These are phyloP conservation scores for Tephrocybe sp. DNA, from an alignment of 768 basidiomycete species.

Conservation along the genomic window DNA sequence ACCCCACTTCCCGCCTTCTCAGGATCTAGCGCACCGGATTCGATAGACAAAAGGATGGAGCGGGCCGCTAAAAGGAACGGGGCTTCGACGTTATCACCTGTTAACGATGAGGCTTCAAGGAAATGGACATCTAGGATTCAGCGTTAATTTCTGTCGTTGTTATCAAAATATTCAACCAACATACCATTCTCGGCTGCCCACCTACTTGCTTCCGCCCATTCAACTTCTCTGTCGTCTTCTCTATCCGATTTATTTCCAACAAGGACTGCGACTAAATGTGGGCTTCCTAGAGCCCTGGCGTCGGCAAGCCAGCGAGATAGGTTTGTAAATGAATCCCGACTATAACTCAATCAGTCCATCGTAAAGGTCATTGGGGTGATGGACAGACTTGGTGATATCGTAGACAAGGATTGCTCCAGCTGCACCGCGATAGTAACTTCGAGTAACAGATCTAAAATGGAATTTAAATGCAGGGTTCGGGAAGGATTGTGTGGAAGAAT, in stretches of 20 bases:
- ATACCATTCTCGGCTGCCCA: constrained; percentile 96
- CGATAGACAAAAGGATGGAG: constrained; percentile 86
- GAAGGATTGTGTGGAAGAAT: constrained; percentile 1
- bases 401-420: constrained; percentile 91
- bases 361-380: neutral
- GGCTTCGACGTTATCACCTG: constrained; percentile 91
- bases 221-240: constrained; percentile 93
- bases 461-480: constrained; percentile 6
- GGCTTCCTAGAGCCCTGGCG: constrained; percentile 88
- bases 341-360: constrained; percentile 27
- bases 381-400: constrained; percentile 81
- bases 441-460: constrained; percentile 72
- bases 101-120: constrained; percentile 88
- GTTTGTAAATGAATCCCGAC: constrained; percentile 84
- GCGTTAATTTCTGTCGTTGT: constrained; percentile 3
- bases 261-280: constrained; percentile 83
- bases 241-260: constrained; percentile 96
- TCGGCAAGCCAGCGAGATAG: constrained; percentile 90
- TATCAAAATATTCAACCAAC: constrained; percentile 17
- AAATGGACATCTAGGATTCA: constrained; percentile 76
- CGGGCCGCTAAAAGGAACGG: constrained; percentile 89
- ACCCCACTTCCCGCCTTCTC: constrained; percentile 95
- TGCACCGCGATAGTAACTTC: constrained; percentile 95
- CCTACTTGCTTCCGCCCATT: constrained; percentile 90
- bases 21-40: constrained; percentile 87